phyloP scores from a whole-genome alignment of 257 asterid species.

The Scutellaria baicalensis region DNA sequence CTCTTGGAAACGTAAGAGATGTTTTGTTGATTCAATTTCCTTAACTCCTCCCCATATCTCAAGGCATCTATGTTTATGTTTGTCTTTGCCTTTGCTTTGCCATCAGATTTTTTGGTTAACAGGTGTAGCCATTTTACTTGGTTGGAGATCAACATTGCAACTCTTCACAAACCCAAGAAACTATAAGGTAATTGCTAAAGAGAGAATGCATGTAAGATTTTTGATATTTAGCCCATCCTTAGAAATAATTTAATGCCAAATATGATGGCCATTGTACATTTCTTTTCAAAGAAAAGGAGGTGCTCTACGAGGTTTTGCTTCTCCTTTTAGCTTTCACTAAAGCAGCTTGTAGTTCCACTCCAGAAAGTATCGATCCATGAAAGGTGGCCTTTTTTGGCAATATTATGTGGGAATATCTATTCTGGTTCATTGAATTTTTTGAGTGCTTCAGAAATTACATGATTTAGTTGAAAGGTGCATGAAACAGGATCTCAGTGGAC shows the following conservation, averaged over 20 bases:
- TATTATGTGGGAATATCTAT: not conserved
- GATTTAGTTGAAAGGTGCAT: not conserved
- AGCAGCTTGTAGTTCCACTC: not conserved
- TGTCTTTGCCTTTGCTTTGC: conserved; percentile 15
- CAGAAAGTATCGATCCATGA: not conserved
- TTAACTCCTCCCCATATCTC: not conserved
- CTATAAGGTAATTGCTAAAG: conserved; percentile 51
- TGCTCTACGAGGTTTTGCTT: not conserved
- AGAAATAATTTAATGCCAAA: not conserved
- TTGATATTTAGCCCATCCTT: not conserved
- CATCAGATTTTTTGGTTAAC: conserved; percentile 61
- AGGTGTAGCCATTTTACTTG: conserved; percentile 68
- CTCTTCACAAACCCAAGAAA: conserved; percentile 57
- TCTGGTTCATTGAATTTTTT: not conserved
- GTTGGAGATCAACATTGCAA: conserved; percentile 63
- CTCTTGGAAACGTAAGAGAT: conserved; percentile 79
- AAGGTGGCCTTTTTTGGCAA: not conserved
- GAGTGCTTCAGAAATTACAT: not conserved
- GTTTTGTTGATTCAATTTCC: not conserved
- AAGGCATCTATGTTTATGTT: not conserved
- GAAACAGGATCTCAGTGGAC: not conserved
- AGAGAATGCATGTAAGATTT: not conserved
- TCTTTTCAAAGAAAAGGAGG: not conserved
- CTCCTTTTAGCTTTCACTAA: not conserved
- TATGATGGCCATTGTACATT: not conserved